Evolutionary conservation across 2,329 filamentous ascomycete species (phyloP).

Genomic region (Zymoseptoria ardabiliae): DNA sequence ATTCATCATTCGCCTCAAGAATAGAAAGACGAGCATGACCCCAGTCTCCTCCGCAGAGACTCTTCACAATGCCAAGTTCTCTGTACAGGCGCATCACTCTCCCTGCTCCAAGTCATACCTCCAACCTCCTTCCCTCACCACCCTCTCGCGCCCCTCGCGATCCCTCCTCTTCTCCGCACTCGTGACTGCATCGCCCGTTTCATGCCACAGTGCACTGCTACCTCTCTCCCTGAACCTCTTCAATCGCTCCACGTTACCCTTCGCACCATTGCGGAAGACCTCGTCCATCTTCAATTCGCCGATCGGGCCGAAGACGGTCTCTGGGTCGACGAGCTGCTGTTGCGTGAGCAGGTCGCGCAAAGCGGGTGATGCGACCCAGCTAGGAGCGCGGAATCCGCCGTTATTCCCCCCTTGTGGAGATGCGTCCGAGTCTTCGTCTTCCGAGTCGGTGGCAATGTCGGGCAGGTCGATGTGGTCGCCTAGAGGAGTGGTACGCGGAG

Average conservation of each 20-base stretch:
- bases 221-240: slow-evolving; percentile 86
- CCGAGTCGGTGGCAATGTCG: slow-evolving; percentile 91
- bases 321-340: slow-evolving; percentile 80
- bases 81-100: not conserved
- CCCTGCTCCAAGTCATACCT: slow-evolving; percentile 44
- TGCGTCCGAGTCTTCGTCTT: slow-evolving; percentile 67
- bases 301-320: slow-evolving; percentile 81
- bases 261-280: slow-evolving; percentile 65
- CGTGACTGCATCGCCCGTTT: slow-evolving; percentile 64
- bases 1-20: not conserved
- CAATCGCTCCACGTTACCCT: slow-evolving; percentile 66
- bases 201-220: slow-evolving; percentile 90
- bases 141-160: slow-evolving; percentile 66
- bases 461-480: slow-evolving; percentile 87
- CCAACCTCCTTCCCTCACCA: slow-evolving; percentile 81
- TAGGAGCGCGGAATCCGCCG: slow-evolving; percentile 56
- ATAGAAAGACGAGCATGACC: not conserved
- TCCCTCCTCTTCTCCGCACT: slow-evolving; percentile 81
- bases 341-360: slow-evolving; percentile 66
- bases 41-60: not conserved
- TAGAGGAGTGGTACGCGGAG: slow-evolving; percentile 58
- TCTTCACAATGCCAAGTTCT: too few species aligned
- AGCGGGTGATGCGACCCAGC: slow-evolving; percentile 84
- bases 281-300: slow-evolving; percentile 90
- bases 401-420: slow-evolving; percentile 34